phyloP scores from a whole-genome alignment of 805 yeast species.

The Schwanniomyces occidentalis region DNA sequence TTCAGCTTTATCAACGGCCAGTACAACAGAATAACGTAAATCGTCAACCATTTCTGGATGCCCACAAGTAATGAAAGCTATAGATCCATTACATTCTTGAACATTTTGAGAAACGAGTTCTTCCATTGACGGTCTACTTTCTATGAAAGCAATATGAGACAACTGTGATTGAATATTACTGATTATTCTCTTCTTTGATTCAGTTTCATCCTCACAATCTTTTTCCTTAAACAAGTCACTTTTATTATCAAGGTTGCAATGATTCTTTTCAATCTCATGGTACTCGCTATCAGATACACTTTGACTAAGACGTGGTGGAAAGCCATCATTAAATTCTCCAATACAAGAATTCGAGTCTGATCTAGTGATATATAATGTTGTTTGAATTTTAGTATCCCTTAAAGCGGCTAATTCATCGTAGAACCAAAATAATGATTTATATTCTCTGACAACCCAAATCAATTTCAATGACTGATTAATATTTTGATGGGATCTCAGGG shows the following conservation, averaged over 20 bases:
- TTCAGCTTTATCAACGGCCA: slow-evolving; percentile 33
- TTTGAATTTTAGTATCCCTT: slow-evolving; percentile 22
- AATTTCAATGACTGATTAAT: slow-evolving; percentile 36
- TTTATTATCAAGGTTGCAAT: slow-evolving; percentile 2
- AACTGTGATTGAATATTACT: slow-evolving; percentile 18
- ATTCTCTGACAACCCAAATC: slow-evolving; percentile 64
- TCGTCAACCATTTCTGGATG: slow-evolving; percentile 60
- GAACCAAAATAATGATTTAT: slow-evolving; percentile 50
- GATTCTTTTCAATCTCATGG: slow-evolving; percentile 3
- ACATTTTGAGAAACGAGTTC: slow-evolving; percentile 38
- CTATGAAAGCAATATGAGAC: slow-evolving; percentile 38
- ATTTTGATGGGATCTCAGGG: slow-evolving; percentile 18
- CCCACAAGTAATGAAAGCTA: slow-evolving; percentile 64
- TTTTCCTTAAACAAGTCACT: slow-evolving; percentile 9
- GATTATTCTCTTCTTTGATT: slow-evolving; percentile 4
- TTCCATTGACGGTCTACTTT: slow-evolving; percentile 51
- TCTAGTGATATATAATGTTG: slow-evolving; percentile 27
- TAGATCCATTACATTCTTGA: slow-evolving; percentile 39
- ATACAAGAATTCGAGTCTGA: slow-evolving; percentile 14
- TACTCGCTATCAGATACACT: slow-evolving; percentile 5
- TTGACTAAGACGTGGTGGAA: neutral
- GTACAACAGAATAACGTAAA: slow-evolving; percentile 48
- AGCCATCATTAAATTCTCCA: slow-evolving; percentile 4
- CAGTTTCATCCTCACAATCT: slow-evolving; percentile 3
- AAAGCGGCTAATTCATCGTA: slow-evolving; percentile 36